These are phyloP conservation scores for Clonostachys rosea DNA, from an alignment of 2,329 filamentous ascomycete genomes.

Conservation along the genomic window DNA sequence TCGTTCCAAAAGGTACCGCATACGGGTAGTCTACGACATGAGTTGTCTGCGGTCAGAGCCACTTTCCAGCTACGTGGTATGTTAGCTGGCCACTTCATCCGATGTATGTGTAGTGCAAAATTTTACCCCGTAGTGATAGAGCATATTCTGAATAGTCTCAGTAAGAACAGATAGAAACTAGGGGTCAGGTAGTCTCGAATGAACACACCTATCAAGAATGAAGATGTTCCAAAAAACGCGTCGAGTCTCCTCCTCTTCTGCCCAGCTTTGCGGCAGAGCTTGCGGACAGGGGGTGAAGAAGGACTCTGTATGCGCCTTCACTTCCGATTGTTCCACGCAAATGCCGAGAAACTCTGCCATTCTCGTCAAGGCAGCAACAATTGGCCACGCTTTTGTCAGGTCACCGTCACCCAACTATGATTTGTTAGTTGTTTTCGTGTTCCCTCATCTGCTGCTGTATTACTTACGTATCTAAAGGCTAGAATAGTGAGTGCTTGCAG, in stretches of 20 bases:
- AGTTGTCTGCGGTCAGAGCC: conserved; percentile 21
- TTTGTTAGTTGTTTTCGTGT: neutral
- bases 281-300: too few species aligned
- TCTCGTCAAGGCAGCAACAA: conserved; percentile 19
- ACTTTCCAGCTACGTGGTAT: conserved; percentile 21
- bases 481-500: conserved; percentile 28
- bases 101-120: neutral
- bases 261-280: conserved; percentile 17
- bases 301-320: neutral
- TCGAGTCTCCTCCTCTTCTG: conserved; percentile 20
- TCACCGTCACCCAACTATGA: conserved; percentile 18
- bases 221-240: conserved; percentile 26
- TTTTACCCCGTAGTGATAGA: conserved; percentile 13
- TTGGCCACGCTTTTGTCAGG: conserved; percentile 15
- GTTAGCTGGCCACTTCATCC: neutral
- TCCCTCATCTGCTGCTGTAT: neutral
- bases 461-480: conserved; percentile 24
- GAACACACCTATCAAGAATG: conserved; percentile 15
- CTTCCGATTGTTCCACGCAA: conserved; percentile 10
- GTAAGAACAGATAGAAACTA: too few species aligned
- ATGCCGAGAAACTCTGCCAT: conserved; percentile 21
- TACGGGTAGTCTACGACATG: conserved; percentile 18
- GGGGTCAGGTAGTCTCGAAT: neutral
- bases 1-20: conserved; percentile 35
- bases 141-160: conserved; percentile 8